Conservation (phyloP, 1,284 basidiomycete genomes). For the Trichosporon sp. region DNA sequence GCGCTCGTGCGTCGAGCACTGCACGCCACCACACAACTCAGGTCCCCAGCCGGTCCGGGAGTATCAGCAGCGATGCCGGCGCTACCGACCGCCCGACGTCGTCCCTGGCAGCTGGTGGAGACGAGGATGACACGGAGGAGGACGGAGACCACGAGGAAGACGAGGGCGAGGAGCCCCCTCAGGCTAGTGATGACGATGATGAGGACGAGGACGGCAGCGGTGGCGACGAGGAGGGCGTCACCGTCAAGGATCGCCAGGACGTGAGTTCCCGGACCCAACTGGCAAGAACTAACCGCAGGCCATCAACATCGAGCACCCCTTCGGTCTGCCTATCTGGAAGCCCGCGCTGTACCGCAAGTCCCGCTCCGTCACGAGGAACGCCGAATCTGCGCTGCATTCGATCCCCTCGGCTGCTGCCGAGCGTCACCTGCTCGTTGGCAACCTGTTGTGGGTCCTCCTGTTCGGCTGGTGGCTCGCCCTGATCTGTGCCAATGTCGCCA, state of each 20-base stretch:
- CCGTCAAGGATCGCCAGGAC: conserved; percentile 93
- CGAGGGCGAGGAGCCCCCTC: conserved; percentile 41
- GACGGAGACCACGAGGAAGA: conserved; percentile 33
- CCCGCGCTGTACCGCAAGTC: conserved; percentile 98
- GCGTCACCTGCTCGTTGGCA: conserved; percentile 85
- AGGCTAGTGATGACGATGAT: conserved; percentile 37
- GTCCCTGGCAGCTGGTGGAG: neutral
- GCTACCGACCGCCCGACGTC: neutral
- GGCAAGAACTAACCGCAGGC: conserved; percentile 51
- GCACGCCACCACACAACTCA: neutral
- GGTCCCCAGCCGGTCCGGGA: neutral
- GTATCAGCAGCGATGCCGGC: conserved; percentile 14
- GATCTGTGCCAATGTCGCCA: conserved; percentile 66
- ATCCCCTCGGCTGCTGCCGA: conserved; percentile 89
- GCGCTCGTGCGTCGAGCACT: neutral
- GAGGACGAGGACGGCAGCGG: conserved; percentile 43
- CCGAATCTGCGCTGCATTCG: conserved; percentile 89
- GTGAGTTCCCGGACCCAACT: conserved; percentile 57
- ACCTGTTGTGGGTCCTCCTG: conserved; percentile 82
- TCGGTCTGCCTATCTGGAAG: conserved; percentile 99
- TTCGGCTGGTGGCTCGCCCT: conserved; percentile 92
- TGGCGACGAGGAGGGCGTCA: conserved; percentile 78
- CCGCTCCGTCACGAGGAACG: conserved; percentile 91
- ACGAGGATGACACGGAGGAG: conserved; percentile 12
- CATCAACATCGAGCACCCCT: conserved; percentile 98